Conservation (phyloP, 2,329 filamentous ascomycete genomes). For the Fusarium chaquense region DNA sequence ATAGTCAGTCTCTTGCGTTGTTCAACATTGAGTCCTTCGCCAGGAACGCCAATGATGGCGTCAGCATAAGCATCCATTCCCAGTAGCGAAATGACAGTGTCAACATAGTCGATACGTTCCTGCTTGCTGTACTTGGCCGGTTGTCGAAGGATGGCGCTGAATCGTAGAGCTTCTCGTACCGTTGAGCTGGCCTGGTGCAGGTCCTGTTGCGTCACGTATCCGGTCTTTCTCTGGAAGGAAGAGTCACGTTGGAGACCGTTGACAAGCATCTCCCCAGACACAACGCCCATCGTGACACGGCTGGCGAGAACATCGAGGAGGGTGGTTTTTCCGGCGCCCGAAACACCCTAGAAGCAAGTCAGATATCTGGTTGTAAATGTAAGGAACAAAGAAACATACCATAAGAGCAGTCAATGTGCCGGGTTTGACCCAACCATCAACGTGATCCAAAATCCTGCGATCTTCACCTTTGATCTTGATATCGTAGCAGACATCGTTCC, state of each 20-base stretch:
- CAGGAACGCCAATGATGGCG: slow-evolving; percentile 69
- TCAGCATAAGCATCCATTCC: slow-evolving; percentile 73
- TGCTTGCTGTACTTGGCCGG: slow-evolving; percentile 72
- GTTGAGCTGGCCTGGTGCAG: slow-evolving; percentile 83
- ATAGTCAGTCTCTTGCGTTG: slow-evolving; percentile 70
- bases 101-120: slow-evolving; percentile 85
- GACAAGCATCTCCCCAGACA: slow-evolving; percentile 80
- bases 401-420: slow-evolving; percentile 77
- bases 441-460: slow-evolving; percentile 73
- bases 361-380: not conserved
- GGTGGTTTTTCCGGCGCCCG: slow-evolving; percentile 89
- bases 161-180: slow-evolving; percentile 83
- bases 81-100: slow-evolving; percentile 75
- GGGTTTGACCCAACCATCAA: slow-evolving; percentile 79
- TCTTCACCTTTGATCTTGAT: slow-evolving; percentile 74
- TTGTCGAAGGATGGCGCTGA: slow-evolving; percentile 84
- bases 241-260: slow-evolving; percentile 73
- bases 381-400: slow-evolving; percentile 54
- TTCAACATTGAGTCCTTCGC: slow-evolving; percentile 68
- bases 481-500: slow-evolving; percentile 78
- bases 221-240: slow-evolving; percentile 87
- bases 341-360: slow-evolving; percentile 60
- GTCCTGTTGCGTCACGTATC: slow-evolving; percentile 92
- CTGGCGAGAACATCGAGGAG: slow-evolving; percentile 84
- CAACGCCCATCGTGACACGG: slow-evolving; percentile 87